phyloP scores from a whole-genome alignment of 73 alveolate species.

The Symbiodinium pilosum region DNA sequence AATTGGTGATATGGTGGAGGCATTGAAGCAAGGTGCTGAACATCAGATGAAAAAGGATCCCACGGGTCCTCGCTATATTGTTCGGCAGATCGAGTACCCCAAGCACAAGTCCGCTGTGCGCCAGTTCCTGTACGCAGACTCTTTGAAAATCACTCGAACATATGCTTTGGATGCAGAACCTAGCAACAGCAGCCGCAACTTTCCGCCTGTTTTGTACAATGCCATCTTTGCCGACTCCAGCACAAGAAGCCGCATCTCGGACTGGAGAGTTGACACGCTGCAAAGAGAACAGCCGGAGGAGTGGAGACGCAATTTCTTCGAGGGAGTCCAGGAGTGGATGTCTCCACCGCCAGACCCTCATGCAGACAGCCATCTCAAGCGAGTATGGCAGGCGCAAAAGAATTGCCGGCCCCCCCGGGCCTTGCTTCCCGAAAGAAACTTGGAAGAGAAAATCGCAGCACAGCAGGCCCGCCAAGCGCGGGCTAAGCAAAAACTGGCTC shows the following conservation, averaged over 20 bases:
- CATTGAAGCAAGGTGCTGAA: not conserved
- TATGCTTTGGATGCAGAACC: conserved; percentile 40
- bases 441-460: not conserved
- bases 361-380: not conserved
- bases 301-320: not conserved
- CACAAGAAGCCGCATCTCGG: not conserved
- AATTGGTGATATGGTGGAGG: not conserved
- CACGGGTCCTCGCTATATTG: conserved; percentile 22
- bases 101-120: not conserved
- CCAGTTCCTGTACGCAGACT: not conserved
- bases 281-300: not conserved
- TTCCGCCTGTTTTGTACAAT: not conserved
- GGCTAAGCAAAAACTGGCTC: not conserved
- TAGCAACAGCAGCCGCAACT: not conserved
- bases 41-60: conserved; percentile 26
- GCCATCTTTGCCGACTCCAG: not conserved
- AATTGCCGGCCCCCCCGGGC: not conserved
- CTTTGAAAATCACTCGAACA: conserved; percentile 1
- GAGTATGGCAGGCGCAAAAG: not conserved
- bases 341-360: not conserved
- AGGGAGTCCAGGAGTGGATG: not conserved
- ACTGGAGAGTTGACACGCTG: conserved; percentile 6
- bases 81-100: conserved; percentile 1
- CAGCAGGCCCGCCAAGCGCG: not conserved
- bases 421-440: not conserved